These are phyloP conservation scores for Trametes villosa DNA, from an alignment of 768 basidiomycete genomes.

Conservation along the genomic window DNA sequence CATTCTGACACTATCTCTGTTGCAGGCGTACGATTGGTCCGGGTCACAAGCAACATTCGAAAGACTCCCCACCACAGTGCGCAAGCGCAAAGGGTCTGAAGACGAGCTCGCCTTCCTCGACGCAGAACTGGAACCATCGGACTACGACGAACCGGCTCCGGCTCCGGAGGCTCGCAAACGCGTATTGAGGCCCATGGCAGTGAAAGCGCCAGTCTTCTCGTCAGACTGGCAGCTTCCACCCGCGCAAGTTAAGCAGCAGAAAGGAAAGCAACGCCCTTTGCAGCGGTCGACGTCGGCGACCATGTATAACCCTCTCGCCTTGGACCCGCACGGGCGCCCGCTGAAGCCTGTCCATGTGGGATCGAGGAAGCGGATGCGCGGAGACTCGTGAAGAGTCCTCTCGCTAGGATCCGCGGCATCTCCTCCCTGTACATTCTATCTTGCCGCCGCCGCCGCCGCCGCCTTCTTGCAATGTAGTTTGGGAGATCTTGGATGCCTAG, in stretches of 20 bases:
- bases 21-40: background rate
- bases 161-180: background rate
- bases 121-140: background rate
- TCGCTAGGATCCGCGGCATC: background rate
- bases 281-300: background rate
- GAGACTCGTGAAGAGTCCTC: background rate
- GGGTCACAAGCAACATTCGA: slow-evolving; percentile 9
- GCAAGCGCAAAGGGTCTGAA: slow-evolving; percentile 9
- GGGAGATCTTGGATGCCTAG: no score
- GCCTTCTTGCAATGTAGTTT: background rate
- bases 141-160: background rate
- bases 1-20: no score
- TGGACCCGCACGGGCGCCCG: slow-evolving; percentile 7
- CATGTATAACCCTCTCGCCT: background rate
- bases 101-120: slow-evolving; percentile 6
- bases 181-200: no score
- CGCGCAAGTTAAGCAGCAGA: background rate
- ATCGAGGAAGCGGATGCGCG: slow-evolving; percentile 7
- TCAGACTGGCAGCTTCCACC: slow-evolving; percentile 2
- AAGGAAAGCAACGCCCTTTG: background rate
- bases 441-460: background rate
- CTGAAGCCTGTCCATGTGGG: slow-evolving; percentile 3
- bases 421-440: background rate
- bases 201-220: background rate
- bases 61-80: background rate